Evolutionary conservation across 106 monocot genomes (phyloP), one percentile per base, ranked within the genome.

Genomic region (Allium fistulosum): DNA sequence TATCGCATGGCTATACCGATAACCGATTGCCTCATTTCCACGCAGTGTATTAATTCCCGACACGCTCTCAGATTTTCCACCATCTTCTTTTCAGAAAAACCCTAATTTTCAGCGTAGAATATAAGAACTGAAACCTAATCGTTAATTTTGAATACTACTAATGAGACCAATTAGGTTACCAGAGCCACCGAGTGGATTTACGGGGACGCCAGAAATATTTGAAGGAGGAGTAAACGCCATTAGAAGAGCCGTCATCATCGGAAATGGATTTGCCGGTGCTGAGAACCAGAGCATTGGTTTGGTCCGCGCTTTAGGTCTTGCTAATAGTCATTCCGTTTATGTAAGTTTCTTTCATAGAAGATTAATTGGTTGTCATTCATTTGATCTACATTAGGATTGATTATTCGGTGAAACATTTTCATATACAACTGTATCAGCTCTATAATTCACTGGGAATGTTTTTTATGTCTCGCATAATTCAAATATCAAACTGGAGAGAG

Each of bases 261-360:
- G 90, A 2, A 99, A 99, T 69, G 99, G 93, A 10, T 85, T 83
- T 60, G 65, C 93, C 57, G 90, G 90, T 15, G 82, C 90, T 3
- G 99, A 99, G 90, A 99, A 80, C 76, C 99, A 99, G 83, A 76
- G 93, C 77, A 45, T 90, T 56, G 99, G 99, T 11, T 56, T 99
- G 73, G 80, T 93, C 63, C 93, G 93, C 51, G 99, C 99, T 49
- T 83, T 95, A 49, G 99, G 99, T 8, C 81, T 93, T n/a, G 63
- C 83, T 18, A 90, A 90, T 26, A 74, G 71, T 10, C 75, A 81
- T 11, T 72, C 82, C 8, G 52, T 93, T 26, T 93, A 90, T 53
- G 99, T 99, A 61, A 79, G 71, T 49, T 61, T 65, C 8, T 65
- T 50, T 22, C 9, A 12, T 61, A 4, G 27, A 22, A 10, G 7